Evolutionary conservation across 106 monocot species (phyloP).

Genomic region (Dendrobium officinale): DNA sequence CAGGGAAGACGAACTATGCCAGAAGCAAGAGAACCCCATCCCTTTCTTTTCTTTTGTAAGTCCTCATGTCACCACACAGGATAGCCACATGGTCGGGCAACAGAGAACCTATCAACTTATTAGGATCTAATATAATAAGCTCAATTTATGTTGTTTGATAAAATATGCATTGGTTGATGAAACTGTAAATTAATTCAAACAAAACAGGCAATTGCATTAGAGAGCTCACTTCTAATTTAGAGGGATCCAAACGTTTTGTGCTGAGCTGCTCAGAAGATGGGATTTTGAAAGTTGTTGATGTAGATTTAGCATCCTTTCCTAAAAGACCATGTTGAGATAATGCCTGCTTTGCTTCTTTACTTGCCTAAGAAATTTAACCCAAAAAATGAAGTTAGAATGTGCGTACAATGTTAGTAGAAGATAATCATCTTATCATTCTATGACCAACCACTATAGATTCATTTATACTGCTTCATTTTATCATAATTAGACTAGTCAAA

Average conservation of each 20-base stretch:
- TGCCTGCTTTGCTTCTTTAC: constrained; percentile 56
- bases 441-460: background rate
- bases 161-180: background rate
- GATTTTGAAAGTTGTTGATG: constrained; percentile 28
- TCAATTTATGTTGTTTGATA: background rate
- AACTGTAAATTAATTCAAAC: background rate
- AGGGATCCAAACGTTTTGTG: constrained; percentile 75
- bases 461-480: background rate
- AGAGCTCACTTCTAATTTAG: constrained; percentile 62
- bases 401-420: background rate
- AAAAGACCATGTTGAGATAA: constrained; percentile 60
- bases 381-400: background rate
- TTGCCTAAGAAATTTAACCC: constrained; percentile 41
- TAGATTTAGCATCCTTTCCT: constrained; percentile 39
- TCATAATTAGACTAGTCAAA: background rate
- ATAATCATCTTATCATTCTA: background rate
- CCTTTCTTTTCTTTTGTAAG: background rate
- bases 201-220: background rate
- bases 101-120: background rate
- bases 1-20: background rate
- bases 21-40: background rate
- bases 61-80: background rate
- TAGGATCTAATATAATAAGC: background rate
- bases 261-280: constrained; percentile 77
- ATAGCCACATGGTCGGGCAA: background rate